phyloP scores from a whole-genome alignment of 164 flowering plant species.

The Brasenia schreberi region DNA sequence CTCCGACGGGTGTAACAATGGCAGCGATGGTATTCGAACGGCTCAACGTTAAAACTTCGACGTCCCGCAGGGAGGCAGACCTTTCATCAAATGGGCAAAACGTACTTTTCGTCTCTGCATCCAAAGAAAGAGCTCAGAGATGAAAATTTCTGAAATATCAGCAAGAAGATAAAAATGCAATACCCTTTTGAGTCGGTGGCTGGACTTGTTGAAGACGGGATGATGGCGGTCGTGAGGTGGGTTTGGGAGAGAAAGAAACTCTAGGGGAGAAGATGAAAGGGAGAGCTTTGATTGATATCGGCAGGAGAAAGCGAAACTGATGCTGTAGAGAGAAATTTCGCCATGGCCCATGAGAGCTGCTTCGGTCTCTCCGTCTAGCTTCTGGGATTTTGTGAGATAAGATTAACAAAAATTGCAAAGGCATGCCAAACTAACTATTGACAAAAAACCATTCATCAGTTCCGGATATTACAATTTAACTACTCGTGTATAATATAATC shows the following conservation, averaged over 20 bases:
- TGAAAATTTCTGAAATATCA: too few relatives aligned
- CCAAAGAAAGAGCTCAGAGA: neutral
- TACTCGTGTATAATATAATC: too few relatives aligned
- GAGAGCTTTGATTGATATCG: neutral
- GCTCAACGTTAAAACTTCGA: neutral
- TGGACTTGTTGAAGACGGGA: neutral
- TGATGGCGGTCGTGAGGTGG: neutral
- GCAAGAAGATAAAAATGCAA: neutral
- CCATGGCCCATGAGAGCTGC: neutral
- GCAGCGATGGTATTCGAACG: slow-evolving; percentile 67
- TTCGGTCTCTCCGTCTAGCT: too few relatives aligned
- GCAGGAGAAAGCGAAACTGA: neutral
- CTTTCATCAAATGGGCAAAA: neutral
- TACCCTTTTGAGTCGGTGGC: neutral
- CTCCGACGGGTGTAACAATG: slow-evolving; percentile 82
- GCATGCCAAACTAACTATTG: too few relatives aligned
- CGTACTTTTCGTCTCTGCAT: neutral
- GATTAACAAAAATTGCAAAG: too few relatives aligned
- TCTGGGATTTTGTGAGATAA: too few relatives aligned
- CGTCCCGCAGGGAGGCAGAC: neutral
- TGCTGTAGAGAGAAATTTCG: neutral
- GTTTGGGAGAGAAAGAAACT: neutral
- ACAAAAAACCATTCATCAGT: too few relatives aligned
- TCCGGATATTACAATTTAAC: too few relatives aligned
- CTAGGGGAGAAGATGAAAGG: neutral